Evolutionary conservation across 2,329 filamentous ascomycete genomes (phyloP).

Genomic region (Orbilia ellipsospora): DNA sequence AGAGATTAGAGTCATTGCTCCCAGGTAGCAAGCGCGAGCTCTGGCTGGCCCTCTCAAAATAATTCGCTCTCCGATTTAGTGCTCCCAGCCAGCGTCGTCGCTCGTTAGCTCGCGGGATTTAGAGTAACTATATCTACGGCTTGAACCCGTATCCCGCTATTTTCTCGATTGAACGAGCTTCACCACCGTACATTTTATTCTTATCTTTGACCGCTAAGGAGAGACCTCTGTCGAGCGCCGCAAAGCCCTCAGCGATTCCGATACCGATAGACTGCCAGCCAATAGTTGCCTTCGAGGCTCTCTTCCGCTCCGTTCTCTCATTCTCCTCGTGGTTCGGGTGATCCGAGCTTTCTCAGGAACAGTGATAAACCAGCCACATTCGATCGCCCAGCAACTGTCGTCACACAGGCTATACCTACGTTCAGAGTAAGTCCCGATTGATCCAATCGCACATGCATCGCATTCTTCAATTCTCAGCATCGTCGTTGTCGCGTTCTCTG

Average conservation of each 20-base stretch:
- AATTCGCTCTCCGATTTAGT: slow-evolving; percentile 33
- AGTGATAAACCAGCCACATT: slow-evolving; percentile 1
- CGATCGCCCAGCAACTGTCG: no score
- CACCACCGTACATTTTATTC: neutral
- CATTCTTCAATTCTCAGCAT: neutral
- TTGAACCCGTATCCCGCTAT: slow-evolving; percentile 6
- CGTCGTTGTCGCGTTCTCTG: neutral
- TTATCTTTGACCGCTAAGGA: neutral
- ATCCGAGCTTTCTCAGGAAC: no score
- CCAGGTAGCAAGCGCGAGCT: slow-evolving; percentile 19
- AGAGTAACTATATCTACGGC: slow-evolving; percentile 1
- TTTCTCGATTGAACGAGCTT: slow-evolving; percentile 1
- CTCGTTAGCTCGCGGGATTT: no score
- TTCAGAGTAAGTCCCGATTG: no score
- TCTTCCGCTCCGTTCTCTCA: neutral
- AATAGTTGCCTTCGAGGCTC: no score
- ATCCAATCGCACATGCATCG: neutral
- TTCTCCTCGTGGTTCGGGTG: neutral
- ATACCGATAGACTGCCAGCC: no score
- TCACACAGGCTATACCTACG: no score
- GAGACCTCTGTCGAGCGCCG: neutral
- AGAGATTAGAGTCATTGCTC: slow-evolving; percentile 37
- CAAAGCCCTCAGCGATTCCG: neutral
- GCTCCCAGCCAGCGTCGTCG: no score
- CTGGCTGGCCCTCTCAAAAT: neutral